Conservation (phyloP, 2,329 filamentous ascomycete species). For the Ophiostoma tasmaniense region DNA sequence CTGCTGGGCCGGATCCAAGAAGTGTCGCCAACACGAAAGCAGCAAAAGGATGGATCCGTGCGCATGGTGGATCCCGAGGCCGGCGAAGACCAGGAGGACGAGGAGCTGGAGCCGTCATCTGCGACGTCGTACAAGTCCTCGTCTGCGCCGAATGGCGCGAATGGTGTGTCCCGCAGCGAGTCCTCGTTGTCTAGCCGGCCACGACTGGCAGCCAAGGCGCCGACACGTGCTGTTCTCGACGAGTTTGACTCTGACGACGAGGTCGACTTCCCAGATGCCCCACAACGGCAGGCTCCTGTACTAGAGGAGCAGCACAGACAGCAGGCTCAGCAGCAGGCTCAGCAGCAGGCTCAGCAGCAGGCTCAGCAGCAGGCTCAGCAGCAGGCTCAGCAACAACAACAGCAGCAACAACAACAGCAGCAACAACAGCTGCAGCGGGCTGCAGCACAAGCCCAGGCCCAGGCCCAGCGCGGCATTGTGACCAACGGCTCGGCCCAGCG, state of each 20-base stretch:
- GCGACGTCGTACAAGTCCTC: neutral
- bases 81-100: conserved; percentile 34
- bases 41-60: conserved; percentile 34
- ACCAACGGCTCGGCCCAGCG: conserved; percentile 22
- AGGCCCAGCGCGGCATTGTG: conserved; percentile 23
- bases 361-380: conserved; percentile 29
- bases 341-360: conserved; percentile 24
- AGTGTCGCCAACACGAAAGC: conserved; percentile 36
- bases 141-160: neutral
- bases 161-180: conserved; percentile 16
- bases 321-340: conserved; percentile 31
- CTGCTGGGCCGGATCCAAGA: conserved; percentile 30
- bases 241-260: conserved; percentile 57
- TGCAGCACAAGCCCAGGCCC: neutral
- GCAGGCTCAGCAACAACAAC: conserved; percentile 38
- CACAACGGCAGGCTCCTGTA: neutral
- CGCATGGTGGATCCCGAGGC: conserved; percentile 47
- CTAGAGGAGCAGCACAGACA: conserved; percentile 16
- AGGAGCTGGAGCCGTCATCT: conserved; percentile 23
- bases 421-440: conserved; percentile 16
- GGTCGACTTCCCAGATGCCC: conserved; percentile 22
- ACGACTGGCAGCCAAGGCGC: conserved; percentile 50
- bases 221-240: conserved; percentile 58
- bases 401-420: conserved; percentile 32
- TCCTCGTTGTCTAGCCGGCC: conserved; percentile 35